Base-by-base conservation (phyloP, 2,329 filamentous ascomycete genomes). In the Aspergillus sp. region DNA sequence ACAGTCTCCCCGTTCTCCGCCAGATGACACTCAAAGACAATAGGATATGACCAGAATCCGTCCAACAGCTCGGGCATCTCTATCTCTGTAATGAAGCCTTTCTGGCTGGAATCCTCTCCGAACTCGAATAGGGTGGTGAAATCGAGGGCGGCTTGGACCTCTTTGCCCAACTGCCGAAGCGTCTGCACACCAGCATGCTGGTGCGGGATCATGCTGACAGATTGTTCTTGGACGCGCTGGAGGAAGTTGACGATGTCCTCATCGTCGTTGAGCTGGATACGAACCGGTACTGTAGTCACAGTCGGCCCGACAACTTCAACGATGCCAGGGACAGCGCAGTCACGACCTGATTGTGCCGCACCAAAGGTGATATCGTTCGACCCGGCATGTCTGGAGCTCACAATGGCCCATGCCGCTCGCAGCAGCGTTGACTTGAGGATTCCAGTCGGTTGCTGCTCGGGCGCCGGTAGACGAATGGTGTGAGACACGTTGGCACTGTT, bases 141-240 rank as follows among this genome's bases (percentile, higher is more conserved):
- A 8, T 41, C 38, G n/a, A 41, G 38, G 0, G 38, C 38, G n/a
- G 38, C 6, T 41, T 41, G 38, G 38, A 41, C 38, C 1, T 41
- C 38, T 4, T 17, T 41, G n/a, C 38, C 38, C n/a, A 41, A 8
- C 38, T 41, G 38, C 17, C 38, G 38, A 41, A 41, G 38, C 7
- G n/a, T 41, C 15, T 41, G 38, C n/a, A 41, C 38, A 17, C 38
- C 38, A 6, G 38, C 38, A 17, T 89, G 85, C 72, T 89, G 84
- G 65, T 86, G 82, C 0, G 83, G 81, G 2, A 87, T 86, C 58
- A 84, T 80, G 5, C 77, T 73, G 0, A 84, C 75, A 0, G 80
- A 82, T 59, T 82, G 79, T 32, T 81, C 73, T 47, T 88, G 85
- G 3, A 88, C 78, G 2, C 75, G 71, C 41, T 82, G 77, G 5